phyloP scores from a whole-genome alignment of 768 basidiomycete species.

The Kwoniella dendrophila region DNA sequence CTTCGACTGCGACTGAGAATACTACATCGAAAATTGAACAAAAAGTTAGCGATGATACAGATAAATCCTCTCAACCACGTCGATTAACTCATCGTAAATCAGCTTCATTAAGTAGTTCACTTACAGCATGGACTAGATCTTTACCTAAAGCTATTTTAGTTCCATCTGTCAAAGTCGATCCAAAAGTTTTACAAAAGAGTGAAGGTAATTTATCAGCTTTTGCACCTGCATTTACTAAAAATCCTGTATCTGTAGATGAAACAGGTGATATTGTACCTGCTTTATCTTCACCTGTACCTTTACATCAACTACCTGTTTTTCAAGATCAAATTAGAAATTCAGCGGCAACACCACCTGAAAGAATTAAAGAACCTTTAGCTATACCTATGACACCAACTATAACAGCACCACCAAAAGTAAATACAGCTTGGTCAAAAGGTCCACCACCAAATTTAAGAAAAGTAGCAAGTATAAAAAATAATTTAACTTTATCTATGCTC shows the following conservation, averaged over 20 bases:
- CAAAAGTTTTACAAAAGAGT: constrained; percentile 16
- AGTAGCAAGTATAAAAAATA: constrained; percentile 21
- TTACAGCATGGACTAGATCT: constrained; percentile 25
- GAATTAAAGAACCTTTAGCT: constrained; percentile 5
- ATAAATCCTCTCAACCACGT: not conserved
- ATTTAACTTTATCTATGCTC: no score
- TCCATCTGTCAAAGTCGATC: constrained; percentile 18
- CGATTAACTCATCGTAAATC: constrained; percentile 19
- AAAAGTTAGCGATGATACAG: not conserved
- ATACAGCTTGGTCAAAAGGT: constrained; percentile 41
- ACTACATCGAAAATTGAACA: not conserved
- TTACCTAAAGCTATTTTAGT: constrained; percentile 12
- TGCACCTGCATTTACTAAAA: constrained; percentile 28
- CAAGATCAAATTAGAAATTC: not conserved
- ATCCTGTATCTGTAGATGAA: constrained; percentile 23
- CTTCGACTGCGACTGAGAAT: not conserved
- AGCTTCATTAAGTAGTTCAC: constrained; percentile 16
- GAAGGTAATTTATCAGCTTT: constrained; percentile 31
- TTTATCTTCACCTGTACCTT: no score
- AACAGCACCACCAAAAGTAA: constrained; percentile 12
- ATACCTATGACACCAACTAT: constrained; percentile 10
- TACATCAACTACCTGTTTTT: not conserved
- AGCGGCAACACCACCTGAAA: constrained; percentile 5
- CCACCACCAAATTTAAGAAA: constrained; percentile 29
- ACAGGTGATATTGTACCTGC: constrained; percentile 29